Evolutionary conservation across 2,329 filamentous ascomycete genomes (phyloP), one percentile per base, ranked within the genome.

Genomic region (Drechslerella dactyloides): DNA sequence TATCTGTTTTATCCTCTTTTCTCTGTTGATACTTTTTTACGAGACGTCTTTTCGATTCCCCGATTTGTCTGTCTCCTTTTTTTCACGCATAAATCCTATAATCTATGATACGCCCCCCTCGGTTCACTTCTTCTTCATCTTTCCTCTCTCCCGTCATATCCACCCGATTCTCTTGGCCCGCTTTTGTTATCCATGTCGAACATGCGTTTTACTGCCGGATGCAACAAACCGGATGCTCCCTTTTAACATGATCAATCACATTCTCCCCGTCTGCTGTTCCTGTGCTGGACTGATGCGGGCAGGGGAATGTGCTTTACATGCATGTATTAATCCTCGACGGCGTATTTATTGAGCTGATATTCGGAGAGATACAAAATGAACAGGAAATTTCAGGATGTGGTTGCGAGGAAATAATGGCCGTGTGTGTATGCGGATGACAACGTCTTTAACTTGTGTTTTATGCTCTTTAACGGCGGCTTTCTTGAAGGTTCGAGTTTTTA

Each of bases 281-380:
- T 33, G 33, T 30, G 51, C 33, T 8, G 44, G 44, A 5, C 21
- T 19, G 4, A 19, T 8, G 44, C 15, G 8, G 44, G 40, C 7
- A 8, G n/a, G 40, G 15, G 44, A 48, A 48, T 48, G n/a, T 48
- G 44, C 6, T 48, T 48, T 48, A 21, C 11, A 48, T 19, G 44
- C 56, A 44, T 68, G 63, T 69, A 57, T 57, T 61, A 13, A 50
- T 13, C 64, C 42, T 54, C 35, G 37, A 57, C 65, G 65, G 65
- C 65, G 54, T 70, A 70, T 70, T 70, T 70, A 55, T 70, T 70
- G 65, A 63, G 65, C 65, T 58, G 65, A 35, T 44, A 52, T 24
- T 40, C 40, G 54, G 52, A 7, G 24, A 53, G 30, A 30, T 30
- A 53, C 23, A 53, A 2, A 30, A 30, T 35, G 8, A 53, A 53